These are phyloP conservation scores for Coffea canephora DNA, from an alignment of 257 asterid genomes.

Conservation along the genomic window DNA sequence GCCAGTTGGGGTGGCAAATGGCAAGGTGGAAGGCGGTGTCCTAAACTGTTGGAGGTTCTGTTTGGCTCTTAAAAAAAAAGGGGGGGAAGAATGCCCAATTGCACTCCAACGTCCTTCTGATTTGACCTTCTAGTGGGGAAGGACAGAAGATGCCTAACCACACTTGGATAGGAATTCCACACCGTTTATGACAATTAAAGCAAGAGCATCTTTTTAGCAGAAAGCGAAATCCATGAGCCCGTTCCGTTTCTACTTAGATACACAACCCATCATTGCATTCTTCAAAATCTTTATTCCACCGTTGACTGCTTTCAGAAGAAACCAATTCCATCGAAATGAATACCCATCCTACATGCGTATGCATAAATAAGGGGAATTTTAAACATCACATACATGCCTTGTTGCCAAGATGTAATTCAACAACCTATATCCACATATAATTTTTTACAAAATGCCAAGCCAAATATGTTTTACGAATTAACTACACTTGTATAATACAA, in stretches of 20 bases:
- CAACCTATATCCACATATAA: too few species aligned
- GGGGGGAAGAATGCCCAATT: not conserved
- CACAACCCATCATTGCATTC: not conserved
- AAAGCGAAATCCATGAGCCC: constrained; percentile 2
- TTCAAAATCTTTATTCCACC: not conserved
- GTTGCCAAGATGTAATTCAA: too few species aligned
- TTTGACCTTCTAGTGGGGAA: not conserved
- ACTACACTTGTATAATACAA: too few species aligned
- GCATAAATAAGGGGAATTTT: too few species aligned
- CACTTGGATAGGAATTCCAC: not conserved
- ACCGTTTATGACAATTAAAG: not conserved
- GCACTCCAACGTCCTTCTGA: not conserved
- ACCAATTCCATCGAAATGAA: not conserved
- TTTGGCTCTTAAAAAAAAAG: not conserved
- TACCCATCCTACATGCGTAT: not conserved
- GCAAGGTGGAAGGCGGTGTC: not conserved
- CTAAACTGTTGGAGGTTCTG: constrained; percentile 15
- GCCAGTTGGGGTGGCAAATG: not conserved
- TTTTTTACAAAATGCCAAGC: not conserved
- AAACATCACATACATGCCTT: too few species aligned
- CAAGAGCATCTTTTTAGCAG: constrained; percentile 5
- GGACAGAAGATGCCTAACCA: not conserved
- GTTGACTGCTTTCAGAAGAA: not conserved
- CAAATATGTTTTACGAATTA: too few species aligned
- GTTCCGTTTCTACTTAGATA: constrained; percentile 9